Evolutionary conservation across 2,329 filamentous ascomycete genomes (phyloP), one percentile per base, ranked within the genome.

Genomic region (Diatrype stigma): DNA sequence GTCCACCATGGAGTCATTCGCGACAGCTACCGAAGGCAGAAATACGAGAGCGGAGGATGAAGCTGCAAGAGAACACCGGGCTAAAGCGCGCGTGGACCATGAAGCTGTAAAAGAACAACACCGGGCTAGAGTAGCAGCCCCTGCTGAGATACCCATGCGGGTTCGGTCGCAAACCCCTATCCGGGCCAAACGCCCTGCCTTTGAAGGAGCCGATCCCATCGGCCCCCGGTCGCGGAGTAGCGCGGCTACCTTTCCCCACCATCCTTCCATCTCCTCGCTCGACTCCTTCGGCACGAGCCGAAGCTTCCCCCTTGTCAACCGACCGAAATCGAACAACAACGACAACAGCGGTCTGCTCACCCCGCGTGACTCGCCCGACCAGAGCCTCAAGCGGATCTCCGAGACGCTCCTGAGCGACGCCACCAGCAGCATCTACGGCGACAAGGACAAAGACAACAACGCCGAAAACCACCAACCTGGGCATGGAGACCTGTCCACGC

Each of bases 251-350:
- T 65, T 67, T 21, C 65, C 71, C 49, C 80, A 84, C 58, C 78
- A 80, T 2, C 79, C 81, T 6, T 83, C 81, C 0, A 65, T 78
- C 21, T 79, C 80, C 3, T 82, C 80, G 0, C 73, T 82, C 51
- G 78, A 79, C 44, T 85, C 81, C 0, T 75, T 72, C 0, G 80
- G 80, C 16, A 85, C 82, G 1, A 80, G 76, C 47, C 73, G 83
- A 57, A 85, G 80, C 62, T 86, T 86, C 55, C 82, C 82, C 1
- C 70, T 86, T 5, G 75, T 85, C 40, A 80, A 77, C 58, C 80
- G 74, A 58, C 61, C 73, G 16, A 77, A 73, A 54, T 63, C 70
- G n/a, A n/a, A n/a, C n/a, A 30, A 30, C 26, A 30, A 10, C 6
- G 26, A 30, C 8, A 73, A 70, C 46, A 73, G 69, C 30, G 77